Evolutionary conservation across 306 rosid species (phyloP), one percentile per base, ranked within the genome.

Genomic region (Cajanus cajan): DNA sequence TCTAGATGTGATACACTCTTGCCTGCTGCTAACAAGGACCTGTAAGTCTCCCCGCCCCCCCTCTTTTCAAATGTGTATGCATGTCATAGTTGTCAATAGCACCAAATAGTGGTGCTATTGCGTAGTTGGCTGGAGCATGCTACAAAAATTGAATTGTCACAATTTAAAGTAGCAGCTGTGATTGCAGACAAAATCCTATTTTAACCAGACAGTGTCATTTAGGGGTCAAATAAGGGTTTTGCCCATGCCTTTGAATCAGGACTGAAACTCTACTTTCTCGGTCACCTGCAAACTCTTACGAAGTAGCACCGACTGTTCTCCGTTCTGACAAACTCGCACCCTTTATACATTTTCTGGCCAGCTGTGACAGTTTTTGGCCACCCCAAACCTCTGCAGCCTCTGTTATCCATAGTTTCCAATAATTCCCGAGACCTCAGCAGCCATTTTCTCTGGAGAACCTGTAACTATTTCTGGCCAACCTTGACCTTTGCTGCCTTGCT

Each of bases 1-100:
- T 87, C 90, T 45, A 88, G 88, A 79, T 72, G 80, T 24, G 87
- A 84, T 54, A 52, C 75, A 36, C 41, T 73, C 11, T 36, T 74
- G 43, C 80, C 82, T 71, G 65, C 82, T 9, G 88, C 86, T 68
- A 52, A 78, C 85, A 57, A 74, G 82, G 81, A 85, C 80, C 81
- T 59, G 98, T 94, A 88, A 88, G 97, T 18, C 0, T 1, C 22
- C 12, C 45, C 8, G 8, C 0, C 2, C 14, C 15, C 25, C 45
- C 0, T 8, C 1, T 1, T 4, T n/a, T n/a, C n/a, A n/a, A 1
- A 58, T 61, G 22, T 61, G 9, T 61, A 6, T 13, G 19, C 40
- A 15, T 61, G 68, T 2, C 12, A 5, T 61, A 61, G 43, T 61
- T 33, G 41, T 61, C 41, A 61, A 31, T 33, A 61, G 21, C 68